These are phyloP conservation scores for Abeoforma whisleri DNA, from an alignment of 78 protist genomes.

Conservation along the genomic window DNA sequence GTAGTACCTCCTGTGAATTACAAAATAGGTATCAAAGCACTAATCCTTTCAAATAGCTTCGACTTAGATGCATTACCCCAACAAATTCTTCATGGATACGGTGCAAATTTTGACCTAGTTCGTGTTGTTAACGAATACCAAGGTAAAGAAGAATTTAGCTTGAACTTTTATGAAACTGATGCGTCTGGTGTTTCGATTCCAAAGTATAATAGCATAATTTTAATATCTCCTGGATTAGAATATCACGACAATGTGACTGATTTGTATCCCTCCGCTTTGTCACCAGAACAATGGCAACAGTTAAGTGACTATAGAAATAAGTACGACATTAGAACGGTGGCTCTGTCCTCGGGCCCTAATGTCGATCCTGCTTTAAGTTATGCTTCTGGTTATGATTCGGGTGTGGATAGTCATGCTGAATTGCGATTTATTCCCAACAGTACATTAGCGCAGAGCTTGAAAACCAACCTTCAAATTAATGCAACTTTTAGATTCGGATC, in stretches of 20 bases:
- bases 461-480: no score
- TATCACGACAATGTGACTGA: neutral
- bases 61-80: neutral
- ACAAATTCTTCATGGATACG: neutral
- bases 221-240: neutral
- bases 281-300: neutral
- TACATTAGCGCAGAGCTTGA: no score
- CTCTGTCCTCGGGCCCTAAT: neutral
- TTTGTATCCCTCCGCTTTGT: neutral
- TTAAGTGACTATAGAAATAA: neutral
- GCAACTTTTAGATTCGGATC: neutral
- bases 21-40: neutral
- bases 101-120: neutral
- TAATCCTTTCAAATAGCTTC: neutral
- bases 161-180: neutral
- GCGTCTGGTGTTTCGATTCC: no score
- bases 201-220: neutral
- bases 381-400: neutral
- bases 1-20: no score
- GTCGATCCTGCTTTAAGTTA: neutral
- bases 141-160: neutral
- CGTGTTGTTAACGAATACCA: neutral
- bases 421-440: neutral
- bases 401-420: neutral
- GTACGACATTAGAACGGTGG: neutral